Conservation (phyloP, 371 early-diverging fungal species). For the Batkoa obscura region DNA sequence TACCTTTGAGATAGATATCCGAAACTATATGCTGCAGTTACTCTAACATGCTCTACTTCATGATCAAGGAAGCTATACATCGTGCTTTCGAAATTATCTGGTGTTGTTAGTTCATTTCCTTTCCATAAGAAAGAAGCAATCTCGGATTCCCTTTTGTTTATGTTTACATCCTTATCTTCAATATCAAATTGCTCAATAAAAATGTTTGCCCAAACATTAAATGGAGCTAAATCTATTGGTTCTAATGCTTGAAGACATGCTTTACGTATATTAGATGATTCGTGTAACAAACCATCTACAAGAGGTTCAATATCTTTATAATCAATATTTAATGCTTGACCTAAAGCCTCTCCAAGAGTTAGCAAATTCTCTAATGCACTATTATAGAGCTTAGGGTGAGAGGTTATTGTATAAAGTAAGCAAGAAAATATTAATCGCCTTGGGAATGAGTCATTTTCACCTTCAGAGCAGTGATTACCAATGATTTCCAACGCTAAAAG, state of each 20-base stretch:
- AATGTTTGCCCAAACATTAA: conserved; percentile 30
- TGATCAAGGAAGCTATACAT: conserved; percentile 17
- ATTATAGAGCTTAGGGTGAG: conserved; percentile 39
- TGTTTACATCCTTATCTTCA: conserved; percentile 39
- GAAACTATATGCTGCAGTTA: conserved; percentile 48
- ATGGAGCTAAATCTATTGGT: conserved; percentile 38
- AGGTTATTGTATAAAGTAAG: conserved; percentile 45
- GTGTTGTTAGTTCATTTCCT: conserved; percentile 44
- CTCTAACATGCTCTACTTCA: conserved; percentile 36
- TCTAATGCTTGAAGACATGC: conserved; percentile 58
- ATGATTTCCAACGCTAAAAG: conserved; percentile 7
- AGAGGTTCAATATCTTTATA: conserved; percentile 37
- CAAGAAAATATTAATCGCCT: conserved; percentile 49
- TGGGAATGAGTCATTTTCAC: conserved; percentile 21
- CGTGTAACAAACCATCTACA: conserved; percentile 44
- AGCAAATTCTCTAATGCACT: conserved; percentile 35
- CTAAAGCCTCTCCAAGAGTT: conserved; percentile 47
- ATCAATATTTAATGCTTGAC: conserved; percentile 21
- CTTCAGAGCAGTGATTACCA: background rate
- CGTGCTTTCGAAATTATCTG: conserved; percentile 16
- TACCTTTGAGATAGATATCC: conserved; percentile 33
- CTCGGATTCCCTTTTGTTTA: conserved; percentile 35
- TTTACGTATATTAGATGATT: conserved; percentile 56
- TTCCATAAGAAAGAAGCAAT: conserved; percentile 62
- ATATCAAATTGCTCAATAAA: conserved; percentile 16